Base-by-base conservation (phyloP, 192 early-diverging fungal genomes). In the Coemansia umbellata region DNA sequence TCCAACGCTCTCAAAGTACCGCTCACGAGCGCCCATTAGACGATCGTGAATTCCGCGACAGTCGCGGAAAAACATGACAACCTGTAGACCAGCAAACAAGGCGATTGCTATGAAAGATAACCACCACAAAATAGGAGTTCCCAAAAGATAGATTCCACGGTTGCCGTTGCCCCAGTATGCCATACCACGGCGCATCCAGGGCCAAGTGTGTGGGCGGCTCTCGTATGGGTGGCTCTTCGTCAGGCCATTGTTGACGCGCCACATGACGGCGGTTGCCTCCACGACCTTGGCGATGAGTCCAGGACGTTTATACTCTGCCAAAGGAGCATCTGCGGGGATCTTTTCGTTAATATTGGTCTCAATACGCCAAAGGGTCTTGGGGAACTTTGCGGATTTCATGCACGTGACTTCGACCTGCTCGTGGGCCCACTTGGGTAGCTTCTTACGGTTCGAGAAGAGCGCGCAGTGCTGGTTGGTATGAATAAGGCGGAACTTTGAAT, bases 191-290 rank as follows among this genome's bases (percentile, higher is more conserved):
- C 81, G 73, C 37, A 96, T 70, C 55, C 89, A 81, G 11, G 89
- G 86, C 96, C 96, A 99, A 17, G 85, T 74, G 35, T 81, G 78
- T 5, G 96, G 94, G 3, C 85, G 79, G 40, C 95, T 96, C 35
- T 94, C 90, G 68, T 94, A 99, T 27, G 96, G 93, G 63, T 97
- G 95, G 10, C 87, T 76, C 28, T 86, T 89, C 15, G 90, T 92
- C 30, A 97, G 73, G 8, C 85, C 91, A 39, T 86, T 81, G 68
- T 97, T 96, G 58, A 90, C 84, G 6, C 65, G 81, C 78, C 90
- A 85, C 95, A 99, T 99, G 21, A 90, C 81, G 22, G 76, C 66
- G 33, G 94, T 91, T 14, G 94, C 71, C 64, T 98, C 91, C n/a
- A 89, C 41, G 24, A 95, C 93, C 75, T 98, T 99, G 21, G 64